These are phyloP conservation scores for Eimeria zaria DNA, from an alignment of 169 alveolate genomes.

Conservation along the genomic window DNA sequence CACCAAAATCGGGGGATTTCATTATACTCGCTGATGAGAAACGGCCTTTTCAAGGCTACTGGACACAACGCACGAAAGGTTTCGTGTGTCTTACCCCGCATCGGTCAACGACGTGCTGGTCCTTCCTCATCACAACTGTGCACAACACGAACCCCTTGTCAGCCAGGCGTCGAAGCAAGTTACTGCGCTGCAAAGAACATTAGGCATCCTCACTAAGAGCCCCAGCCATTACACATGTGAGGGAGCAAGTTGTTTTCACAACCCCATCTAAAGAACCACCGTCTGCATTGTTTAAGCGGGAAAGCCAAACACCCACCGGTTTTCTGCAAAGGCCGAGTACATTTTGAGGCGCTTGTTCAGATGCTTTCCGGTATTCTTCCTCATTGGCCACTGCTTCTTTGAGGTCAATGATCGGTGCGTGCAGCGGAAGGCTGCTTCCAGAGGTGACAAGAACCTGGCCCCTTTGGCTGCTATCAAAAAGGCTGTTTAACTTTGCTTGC, in stretches of 20 bases:
- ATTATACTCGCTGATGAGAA: background rate
- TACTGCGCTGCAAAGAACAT: slow-evolving; percentile 24
- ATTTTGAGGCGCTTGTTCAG: slow-evolving; percentile 45
- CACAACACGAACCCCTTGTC: slow-evolving; percentile 50
- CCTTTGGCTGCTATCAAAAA: slow-evolving; percentile 28
- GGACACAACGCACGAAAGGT: background rate
- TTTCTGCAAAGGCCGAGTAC: slow-evolving; percentile 54
- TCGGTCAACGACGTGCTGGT: slow-evolving; percentile 50
- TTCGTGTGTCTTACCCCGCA: slow-evolving; percentile 26
- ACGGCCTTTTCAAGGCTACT: background rate
- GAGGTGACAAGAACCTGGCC: background rate
- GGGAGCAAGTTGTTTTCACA: no score
- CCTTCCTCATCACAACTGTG: slow-evolving; percentile 51
- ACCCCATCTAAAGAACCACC: background rate
- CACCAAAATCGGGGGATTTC: background rate
- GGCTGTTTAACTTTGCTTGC: slow-evolving; percentile 28
- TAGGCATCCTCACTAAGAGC: background rate
- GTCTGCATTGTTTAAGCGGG: background rate
- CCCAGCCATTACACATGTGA: background rate
- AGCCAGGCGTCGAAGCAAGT: slow-evolving; percentile 37
- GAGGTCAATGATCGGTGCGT: background rate
- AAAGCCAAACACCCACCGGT: slow-evolving; percentile 14
- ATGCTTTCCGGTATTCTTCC: slow-evolving; percentile 20
- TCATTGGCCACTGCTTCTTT: background rate
- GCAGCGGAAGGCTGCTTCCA: background rate